Conservation (phyloP, 2,329 filamentous ascomycete species). For the Ophiosphaerella herpotricha region DNA sequence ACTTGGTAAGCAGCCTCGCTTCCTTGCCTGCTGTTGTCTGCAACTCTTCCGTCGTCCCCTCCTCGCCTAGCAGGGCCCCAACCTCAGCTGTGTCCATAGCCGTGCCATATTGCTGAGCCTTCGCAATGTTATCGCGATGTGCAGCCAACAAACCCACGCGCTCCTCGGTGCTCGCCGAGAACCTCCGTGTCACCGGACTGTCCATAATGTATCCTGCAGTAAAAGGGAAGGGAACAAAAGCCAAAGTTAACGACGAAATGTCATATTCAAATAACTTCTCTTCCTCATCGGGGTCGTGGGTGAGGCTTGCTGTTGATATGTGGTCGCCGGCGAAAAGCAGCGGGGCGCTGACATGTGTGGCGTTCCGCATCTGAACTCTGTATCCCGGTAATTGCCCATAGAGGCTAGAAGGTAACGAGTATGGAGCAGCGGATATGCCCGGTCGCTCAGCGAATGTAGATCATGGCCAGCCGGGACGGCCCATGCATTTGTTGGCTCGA, state of each 20-base stretch:
- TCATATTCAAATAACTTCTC: conserved; percentile 11
- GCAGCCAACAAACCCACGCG: conserved; percentile 30
- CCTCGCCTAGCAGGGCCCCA: conserved; percentile 30
- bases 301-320: neutral
- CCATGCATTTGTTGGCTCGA: conserved; percentile 10
- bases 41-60: conserved; percentile 25
- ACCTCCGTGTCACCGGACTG: conserved; percentile 33
- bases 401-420: conserved; percentile 15
- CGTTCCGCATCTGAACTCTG: conserved; percentile 14
- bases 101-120: conserved; percentile 34
- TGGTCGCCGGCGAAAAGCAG: neutral
- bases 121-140: conserved; percentile 19
- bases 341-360: conserved; percentile 15
- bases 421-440: conserved; percentile 1
- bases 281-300: neutral
- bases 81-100: conserved; percentile 31
- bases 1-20: conserved; percentile 44
- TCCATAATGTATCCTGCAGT: conserved; percentile 37
- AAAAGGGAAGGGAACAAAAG: conserved; percentile 27
- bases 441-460: conserved; percentile 11
- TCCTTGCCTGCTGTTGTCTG: conserved; percentile 33
- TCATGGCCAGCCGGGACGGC: conserved; percentile 1
- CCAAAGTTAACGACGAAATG: conserved; percentile 30
- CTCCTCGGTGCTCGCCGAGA: conserved; percentile 35
- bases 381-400: conserved; percentile 6